Base-by-base conservation (phyloP, 768 basidiomycete genomes). In the Pleurotus tuber-regium region DNA sequence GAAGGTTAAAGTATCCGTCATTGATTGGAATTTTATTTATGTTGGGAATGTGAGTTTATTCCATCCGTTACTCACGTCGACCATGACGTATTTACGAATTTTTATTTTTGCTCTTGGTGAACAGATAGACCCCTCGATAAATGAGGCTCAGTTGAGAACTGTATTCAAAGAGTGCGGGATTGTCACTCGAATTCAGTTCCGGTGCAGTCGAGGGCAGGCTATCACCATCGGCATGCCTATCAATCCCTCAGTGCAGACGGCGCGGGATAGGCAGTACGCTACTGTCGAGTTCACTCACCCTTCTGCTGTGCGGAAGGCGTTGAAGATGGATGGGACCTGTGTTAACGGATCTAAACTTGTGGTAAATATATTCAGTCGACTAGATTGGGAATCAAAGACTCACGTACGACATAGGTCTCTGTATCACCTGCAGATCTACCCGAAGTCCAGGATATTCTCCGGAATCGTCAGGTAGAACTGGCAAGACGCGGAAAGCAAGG, bases 41-140 rank as follows among this genome's bases (percentile, higher is more conserved):
- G 79, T 85, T 16, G 85, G 86, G 33, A 87, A 87, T 60, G 86
- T 87, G 57, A 54, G 82, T 69, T 26, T 38, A 40, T 43, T 39
- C n/a, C 50, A 12, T 10, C 16, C 6, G n/a, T n/a, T 48, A 26
- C 49, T 9, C 18, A 56, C 52, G 47, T 26, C 38, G n/a, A n/a
- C n/a, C n/a, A n/a, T n/a, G n/a, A n/a, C n/a, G n/a, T n/a, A n/a
- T n/a, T n/a, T n/a, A n/a, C n/a, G n/a, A n/a, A n/a, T n/a, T n/a
- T n/a, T n/a, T n/a, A n/a, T n/a, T n/a, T n/a, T n/a, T n/a, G n/a
- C n/a, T n/a, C n/a, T n/a, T n/a, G n/a, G 18, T 51, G 46, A 40
- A 52, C 54, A 74, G 71, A 42, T 75, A 25, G 60, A 68, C 36
- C 65, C 72, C 8, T 57, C 63, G 2, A 70, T 75, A 42, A 70